Base-by-base conservation (phyloP, 2,329 filamentous ascomycete genomes). In the Xylaria arbuscula region DNA sequence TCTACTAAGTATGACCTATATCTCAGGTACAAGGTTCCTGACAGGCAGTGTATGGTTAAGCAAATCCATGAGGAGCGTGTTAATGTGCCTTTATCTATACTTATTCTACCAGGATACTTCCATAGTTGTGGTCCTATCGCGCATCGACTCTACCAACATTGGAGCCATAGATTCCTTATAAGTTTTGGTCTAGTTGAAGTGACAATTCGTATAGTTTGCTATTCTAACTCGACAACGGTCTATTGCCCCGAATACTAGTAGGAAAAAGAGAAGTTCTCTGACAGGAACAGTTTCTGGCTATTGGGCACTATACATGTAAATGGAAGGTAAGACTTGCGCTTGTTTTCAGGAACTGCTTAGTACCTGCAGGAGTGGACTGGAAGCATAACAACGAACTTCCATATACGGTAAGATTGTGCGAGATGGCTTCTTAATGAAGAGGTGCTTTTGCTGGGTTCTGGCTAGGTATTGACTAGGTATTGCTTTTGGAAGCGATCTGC, bases 371-470 rank as follows among this genome's bases (percentile, higher is more conserved):
- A 42, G 50, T 36, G 24, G 60, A 17, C 10, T 42, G 47, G 66
- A 57, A 62, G 57, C n/a, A 32, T 34, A 24, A 42, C 32, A 22
- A 40, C 17, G 50, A 61, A 15, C 51, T 62, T 53, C 66, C 15
- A 61, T n/a, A 19, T 65, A n/a, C 28, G 50, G 66, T 40, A 65
- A 38, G 22, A 32, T 42, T 32, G 56, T 13, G 17, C 28, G 54
- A n/a, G 28, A 36, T 47, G 10, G 56, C 11, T 22, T 53, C 40
- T 34, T 28, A 40, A 36, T 54, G 7, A n/a, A 17, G 36, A 36
- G 40, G 32, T 55, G 40, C 19, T 36, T 47, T 55, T 24, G 24
- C 24, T 22, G 6, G 22, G n/a, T 36, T 28, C n/a, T n/a, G n/a
- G n/a, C n/a, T n/a, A n/a, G n/a, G n/a, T n/a, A n/a, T n/a, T n/a